Evolutionary conservation across 2,329 filamentous ascomycete genomes (phyloP), one percentile per base, ranked within the genome.

Genomic region (Arthrinium puccinioides): DNA sequence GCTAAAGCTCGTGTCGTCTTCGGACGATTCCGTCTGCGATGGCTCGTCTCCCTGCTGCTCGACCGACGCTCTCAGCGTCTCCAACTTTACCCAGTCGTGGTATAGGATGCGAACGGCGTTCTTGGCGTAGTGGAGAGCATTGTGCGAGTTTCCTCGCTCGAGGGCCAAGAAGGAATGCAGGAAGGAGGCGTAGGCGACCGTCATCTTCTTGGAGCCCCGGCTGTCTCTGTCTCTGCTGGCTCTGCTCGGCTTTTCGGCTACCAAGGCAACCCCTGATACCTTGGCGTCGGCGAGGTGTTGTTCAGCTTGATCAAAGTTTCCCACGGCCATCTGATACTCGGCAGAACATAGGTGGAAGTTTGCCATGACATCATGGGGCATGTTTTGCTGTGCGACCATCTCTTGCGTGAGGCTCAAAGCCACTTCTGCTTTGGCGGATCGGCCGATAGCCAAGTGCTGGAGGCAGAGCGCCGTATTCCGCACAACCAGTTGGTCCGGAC

Each of bases 261-360:
- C 33, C 34, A 41, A 26, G 44, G 51, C 42, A 56, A 53, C 47
- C 44, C 61, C 53, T 43, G 55, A 42, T 44, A 61, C 47, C 30
- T 66, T 65, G 24, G 67, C 67, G 40, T 62, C 61, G 29, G 53
- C 46, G 14, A 70, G 49, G 38, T 61, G 49, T 18, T 58, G 57
- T 39, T 60, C 62, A 37, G 76, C 82, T 59, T 83, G 79, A 9
- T 79, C 70, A 13, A 75, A 62, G 34, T 79, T 77, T 9, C 82
- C 83, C 10, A 81, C 72, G 2, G 75, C 74, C 14, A 89, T 64
- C 20, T 82, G 68, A 55, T 88, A 87, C 55, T 94, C 86, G 1
- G 84, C 80, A 43, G 81, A 79, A 0, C 79, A 76, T 6, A 95
- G 62, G 45, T 88, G 74, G 55, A 83, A 83, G 13, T 60, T 59